Evolutionary conservation across 495 filamentous ascomycete genomes (phyloP).

Genomic region (Aspergillus conjunctus): DNA sequence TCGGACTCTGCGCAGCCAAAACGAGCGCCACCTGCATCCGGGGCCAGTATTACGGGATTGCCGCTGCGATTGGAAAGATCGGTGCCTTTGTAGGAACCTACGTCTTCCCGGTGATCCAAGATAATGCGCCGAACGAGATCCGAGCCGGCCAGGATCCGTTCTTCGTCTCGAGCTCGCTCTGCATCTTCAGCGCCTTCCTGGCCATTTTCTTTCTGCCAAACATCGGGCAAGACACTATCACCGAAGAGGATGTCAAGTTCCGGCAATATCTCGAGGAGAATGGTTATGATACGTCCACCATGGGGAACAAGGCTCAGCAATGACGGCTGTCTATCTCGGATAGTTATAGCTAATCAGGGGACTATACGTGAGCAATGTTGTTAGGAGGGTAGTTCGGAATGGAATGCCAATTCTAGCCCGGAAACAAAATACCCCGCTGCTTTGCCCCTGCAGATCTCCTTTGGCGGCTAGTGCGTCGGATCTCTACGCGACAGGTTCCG

Average conservation of each 20-base stretch:
- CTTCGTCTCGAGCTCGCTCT: constrained; percentile 67
- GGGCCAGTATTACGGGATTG: constrained; percentile 90
- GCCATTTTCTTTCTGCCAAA: constrained; percentile 62
- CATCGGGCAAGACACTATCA: constrained; percentile 72
- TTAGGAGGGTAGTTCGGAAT: no score
- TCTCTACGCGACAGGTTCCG: no score
- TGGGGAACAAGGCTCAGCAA: constrained; percentile 47
- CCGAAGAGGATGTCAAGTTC: constrained; percentile 69
- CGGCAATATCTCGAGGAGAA: constrained; percentile 64
- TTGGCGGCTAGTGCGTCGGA: no score
- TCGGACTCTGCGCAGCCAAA: constrained; percentile 84
- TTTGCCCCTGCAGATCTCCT: no score
- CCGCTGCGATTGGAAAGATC: constrained; percentile 82
- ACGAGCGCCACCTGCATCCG: constrained; percentile 83
- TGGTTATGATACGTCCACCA: constrained; percentile 69
- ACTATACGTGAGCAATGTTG: no score
- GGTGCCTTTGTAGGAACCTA: constrained; percentile 90
- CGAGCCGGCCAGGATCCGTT: constrained; percentile 78
- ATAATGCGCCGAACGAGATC: constrained; percentile 60
- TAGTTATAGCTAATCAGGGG: no score
- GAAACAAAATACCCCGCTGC: no score
- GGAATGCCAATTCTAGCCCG: no score
- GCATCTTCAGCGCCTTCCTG: constrained; percentile 62
- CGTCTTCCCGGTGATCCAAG: constrained; percentile 71
- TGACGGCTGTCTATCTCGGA: not conserved